Percentiles rank a stretch among this genome's conserved stretches.
phyloP scores from a whole-genome alignment of 2,329 filamentous ascomycete genomes.

The Cercospora nicotianae region DNA sequence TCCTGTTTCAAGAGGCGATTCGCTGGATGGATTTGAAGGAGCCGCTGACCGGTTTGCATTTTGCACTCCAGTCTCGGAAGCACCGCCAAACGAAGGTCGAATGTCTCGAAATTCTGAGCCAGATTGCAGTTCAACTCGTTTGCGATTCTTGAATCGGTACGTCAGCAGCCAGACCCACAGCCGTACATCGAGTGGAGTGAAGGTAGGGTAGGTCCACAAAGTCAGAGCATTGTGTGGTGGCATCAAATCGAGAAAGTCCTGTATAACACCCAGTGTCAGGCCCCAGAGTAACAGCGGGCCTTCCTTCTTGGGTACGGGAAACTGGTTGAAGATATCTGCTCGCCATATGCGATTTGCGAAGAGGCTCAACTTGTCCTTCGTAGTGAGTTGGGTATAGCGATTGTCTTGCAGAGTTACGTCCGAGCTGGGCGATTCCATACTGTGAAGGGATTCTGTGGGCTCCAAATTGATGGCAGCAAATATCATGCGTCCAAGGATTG shows the following conservation, averaged over 20 bases:
- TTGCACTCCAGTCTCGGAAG: constrained; percentile 27
- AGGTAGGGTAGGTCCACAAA: constrained; percentile 68
- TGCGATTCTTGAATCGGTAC: constrained; percentile 56
- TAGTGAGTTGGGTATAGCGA: constrained; percentile 25
- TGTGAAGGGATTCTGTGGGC: constrained; percentile 62
- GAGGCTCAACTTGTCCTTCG: constrained; percentile 19
- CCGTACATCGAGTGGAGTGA: constrained; percentile 62
- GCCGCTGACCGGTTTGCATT: constrained; percentile 2
- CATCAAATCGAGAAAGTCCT: constrained; percentile 66
- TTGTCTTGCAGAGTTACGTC: constrained; percentile 31
- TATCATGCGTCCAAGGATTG: constrained; percentile 64
- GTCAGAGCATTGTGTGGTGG: constrained; percentile 63
- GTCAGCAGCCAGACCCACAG: constrained; percentile 62
- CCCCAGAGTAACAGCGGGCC: constrained; percentile 65
- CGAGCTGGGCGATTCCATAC: constrained; percentile 43
- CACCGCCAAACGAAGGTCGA: constrained; percentile 33
- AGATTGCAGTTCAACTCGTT: constrained; percentile 41
- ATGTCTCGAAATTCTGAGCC: constrained; percentile 30
- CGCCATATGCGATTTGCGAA: constrained; percentile 25
- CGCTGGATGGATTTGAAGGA: constrained; percentile 20
- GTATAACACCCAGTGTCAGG: constrained; percentile 64
- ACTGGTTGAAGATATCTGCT: constrained; percentile 35
- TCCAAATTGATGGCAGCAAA: constrained; percentile 65
- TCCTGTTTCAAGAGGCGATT: constrained; percentile 45
- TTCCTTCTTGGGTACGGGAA: constrained; percentile 39